Evolutionary conservation across 352 stramenopile genomes (phyloP), one percentile per base, ranked within the genome.

Genomic region (Globisporangium orthogonon): DNA sequence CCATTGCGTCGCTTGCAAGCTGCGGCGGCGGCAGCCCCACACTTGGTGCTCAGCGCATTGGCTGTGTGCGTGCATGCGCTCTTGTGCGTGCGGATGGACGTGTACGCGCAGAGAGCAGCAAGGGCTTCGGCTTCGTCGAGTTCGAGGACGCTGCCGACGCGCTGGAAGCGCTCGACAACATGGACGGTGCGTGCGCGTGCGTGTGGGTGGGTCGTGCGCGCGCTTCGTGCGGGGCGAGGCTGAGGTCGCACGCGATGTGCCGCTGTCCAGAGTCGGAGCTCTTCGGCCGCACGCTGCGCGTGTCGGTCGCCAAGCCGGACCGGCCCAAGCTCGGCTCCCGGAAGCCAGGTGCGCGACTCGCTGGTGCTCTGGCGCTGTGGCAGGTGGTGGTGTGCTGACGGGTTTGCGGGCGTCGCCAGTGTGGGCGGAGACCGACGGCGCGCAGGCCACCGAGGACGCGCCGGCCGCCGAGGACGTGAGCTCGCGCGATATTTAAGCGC

Each of bases 111-210:
- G 87, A 89, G 15, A 71, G 50, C 54, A 76, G 89, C 62, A 97
- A 96, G 67, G 89, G 92, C 41, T 98, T 97, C 64, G 95, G 86
- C 9, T 98, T 98, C 68, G 81, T 98, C 10, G 92, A 98, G 67
- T 98, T 91, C 59, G 89, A 96, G 56, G 85, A 97, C 43, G 73
- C 86, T 35, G 73, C 82, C 2, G 89, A 97, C 57, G 93, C 93
- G 2, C 74, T 65, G 35, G 92, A 91, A 60, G 94, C 93, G 37
- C 96, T 97, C 60, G 95, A 98, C 58, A 98, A 98, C 73, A 97
- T 98, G 91, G 87, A 98, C 60, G 91, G 92, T 81, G 60, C n/a
- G 60, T 57, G 23, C 23, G 23, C 1, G 30, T 11, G 35, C 35
- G 4, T 40, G 4, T 40, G 46, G 23, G 23, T 23, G 23, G 23